A percentile compares a stretch with the other conserved stretches of the same genome.
Conservation (phyloP, 371 early-diverging fungal genomes). For the Actinomucor elegans region DNA sequence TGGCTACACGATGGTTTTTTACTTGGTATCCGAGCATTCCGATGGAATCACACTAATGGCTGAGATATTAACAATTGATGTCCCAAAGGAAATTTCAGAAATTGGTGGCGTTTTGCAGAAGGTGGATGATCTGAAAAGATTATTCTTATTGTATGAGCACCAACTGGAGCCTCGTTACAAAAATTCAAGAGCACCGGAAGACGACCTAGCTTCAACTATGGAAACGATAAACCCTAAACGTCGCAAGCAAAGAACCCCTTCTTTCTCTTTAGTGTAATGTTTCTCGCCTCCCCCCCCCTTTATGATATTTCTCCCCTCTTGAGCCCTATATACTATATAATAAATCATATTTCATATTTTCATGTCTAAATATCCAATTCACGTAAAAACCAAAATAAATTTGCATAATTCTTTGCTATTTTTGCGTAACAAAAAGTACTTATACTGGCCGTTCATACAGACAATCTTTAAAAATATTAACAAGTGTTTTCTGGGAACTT, state of each 20-base stretch:
- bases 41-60: conserved; percentile 5
- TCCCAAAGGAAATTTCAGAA: conserved; percentile 2
- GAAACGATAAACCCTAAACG: conserved; percentile 11
- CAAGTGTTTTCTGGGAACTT: conserved; percentile 4
- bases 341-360: conserved; percentile 13
- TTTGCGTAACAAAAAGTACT: conserved; percentile 4
- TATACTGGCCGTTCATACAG: too few species aligned
- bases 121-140: conserved; percentile 9
- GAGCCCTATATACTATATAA: conserved; percentile 4
- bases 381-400: conserved; percentile 9
- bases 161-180: conserved; percentile 10
- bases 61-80: conserved; percentile 9
- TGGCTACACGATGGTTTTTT: conserved; percentile 12
- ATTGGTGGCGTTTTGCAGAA: conserved; percentile 8
- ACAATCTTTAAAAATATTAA: conserved; percentile 11
- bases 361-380: too few species aligned
- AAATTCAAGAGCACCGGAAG: conserved; percentile 11
- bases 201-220: conserved; percentile 1
- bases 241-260: conserved; percentile 14
- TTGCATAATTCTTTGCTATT: conserved; percentile 2
- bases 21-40: conserved; percentile 6
- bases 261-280: conserved; percentile 14
- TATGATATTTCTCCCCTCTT: conserved; percentile 6
- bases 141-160: conserved; percentile 10
- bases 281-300: conserved; percentile 4